Evolutionary conservation across 768 basidiomycete species (phyloP), one percentile per base, ranked within the genome.

Genomic region (Clavulina sp.): DNA sequence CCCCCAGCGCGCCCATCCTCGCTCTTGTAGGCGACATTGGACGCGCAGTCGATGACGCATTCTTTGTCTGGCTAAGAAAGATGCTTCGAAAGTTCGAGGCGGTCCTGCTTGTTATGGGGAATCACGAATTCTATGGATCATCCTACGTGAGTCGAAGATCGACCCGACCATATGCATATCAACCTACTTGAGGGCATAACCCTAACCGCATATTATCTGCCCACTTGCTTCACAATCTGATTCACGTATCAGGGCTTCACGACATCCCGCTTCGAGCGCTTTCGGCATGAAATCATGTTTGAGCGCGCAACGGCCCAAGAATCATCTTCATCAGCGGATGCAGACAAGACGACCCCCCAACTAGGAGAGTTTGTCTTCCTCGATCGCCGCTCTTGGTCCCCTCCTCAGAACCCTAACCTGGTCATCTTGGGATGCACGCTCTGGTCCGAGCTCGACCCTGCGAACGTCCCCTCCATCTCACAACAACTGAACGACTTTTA

Each of bases 351-450:
- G 13, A 16, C 13, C 26, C 43, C 43, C 26, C 9, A 9, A 16
- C 9, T 46, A 46, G 43, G 43, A 24, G 24, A 46, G 26, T 46
- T 46, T 46, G 43, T 46, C 24, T 24, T 46, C 13, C 9, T 46
- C 13, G 9, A 46, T 28, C 43, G 26, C 16, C 43, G 5, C 18
- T 48, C 5, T 13, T 16, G 5, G 34, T 26, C 33, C 32, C 18
- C 34, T 18, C 58, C 63, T 3, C 56, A 60, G 4, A n/a, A n/a
- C n/a, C n/a, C n/a, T n/a, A 62, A 53, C 1, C 38, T 66, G 13
- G 67, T 66, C 23, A 57, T 70, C 19, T 64, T 69, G 13, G 69
- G 68, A 2, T 70, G 68, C 58, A 70, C 69, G 3, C 63, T 70
- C 28, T 70, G 68, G 67, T 61, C 65, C 3, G 49, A 50, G 4